phyloP scores from a whole-genome alignment of 2,329 filamentous ascomycete genomes.

The Aspergillus oerlinghausenensis region DNA sequence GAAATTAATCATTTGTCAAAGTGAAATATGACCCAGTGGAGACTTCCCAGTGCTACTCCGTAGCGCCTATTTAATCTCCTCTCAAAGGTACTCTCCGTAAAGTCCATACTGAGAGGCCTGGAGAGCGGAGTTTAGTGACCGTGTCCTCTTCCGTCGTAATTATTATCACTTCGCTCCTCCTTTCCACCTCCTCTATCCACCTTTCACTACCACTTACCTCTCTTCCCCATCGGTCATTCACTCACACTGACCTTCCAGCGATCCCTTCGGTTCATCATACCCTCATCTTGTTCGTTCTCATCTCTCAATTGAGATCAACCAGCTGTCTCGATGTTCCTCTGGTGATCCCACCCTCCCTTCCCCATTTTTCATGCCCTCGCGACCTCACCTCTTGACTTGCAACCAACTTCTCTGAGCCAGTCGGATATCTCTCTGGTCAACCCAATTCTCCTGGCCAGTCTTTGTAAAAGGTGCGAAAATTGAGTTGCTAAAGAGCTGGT shows the following conservation, averaged over 20 bases:
- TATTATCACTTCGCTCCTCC: background rate
- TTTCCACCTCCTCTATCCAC: constrained; percentile 6
- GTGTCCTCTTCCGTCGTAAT: background rate
- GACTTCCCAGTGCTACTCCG: background rate
- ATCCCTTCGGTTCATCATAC: background rate
- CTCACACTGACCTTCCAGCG: background rate
- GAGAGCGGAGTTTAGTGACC: background rate
- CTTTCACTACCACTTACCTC: background rate
- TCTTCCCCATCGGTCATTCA: background rate
- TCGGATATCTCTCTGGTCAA: constrained; percentile 1
- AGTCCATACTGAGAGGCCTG: background rate
- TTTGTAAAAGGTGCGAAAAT: background rate
- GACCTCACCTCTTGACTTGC: constrained; percentile 5
- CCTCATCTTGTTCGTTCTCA: background rate
- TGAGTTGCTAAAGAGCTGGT: background rate
- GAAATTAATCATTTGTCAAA: background rate
- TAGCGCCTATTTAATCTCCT: background rate
- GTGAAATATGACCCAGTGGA: background rate
- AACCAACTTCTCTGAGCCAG: constrained; percentile 1
- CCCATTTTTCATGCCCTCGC: background rate
- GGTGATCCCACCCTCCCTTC: constrained; percentile 13
- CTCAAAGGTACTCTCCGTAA: background rate
- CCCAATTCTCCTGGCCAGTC: background rate
- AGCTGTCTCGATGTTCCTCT: constrained; percentile 15
- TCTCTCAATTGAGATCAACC: background rate